These are phyloP conservation scores for Rosa chinensis DNA, from an alignment of 306 rosid genomes.

Conservation along the genomic window DNA sequence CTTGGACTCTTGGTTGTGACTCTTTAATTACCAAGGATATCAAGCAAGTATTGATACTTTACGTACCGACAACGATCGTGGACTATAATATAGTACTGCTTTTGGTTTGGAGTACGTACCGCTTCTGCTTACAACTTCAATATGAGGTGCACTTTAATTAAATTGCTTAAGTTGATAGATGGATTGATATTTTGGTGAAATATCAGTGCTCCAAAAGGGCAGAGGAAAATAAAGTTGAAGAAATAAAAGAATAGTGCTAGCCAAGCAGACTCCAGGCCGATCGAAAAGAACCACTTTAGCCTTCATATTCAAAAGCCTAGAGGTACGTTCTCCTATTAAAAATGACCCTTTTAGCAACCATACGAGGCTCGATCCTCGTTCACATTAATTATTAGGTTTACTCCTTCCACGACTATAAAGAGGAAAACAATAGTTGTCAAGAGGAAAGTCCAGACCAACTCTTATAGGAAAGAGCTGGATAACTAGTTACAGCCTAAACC, in stretches of 20 bases:
- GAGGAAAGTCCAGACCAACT: not conserved
- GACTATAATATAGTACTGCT: not conserved
- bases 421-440: not conserved
- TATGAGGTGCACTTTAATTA: too few relatives aligned
- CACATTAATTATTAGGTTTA: not conserved
- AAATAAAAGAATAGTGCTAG: not conserved
- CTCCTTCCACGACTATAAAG: not conserved
- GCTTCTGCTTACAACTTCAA: not conserved
- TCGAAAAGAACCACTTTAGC: not conserved
- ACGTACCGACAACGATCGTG: not conserved
- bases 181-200: not conserved
- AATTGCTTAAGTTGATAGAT: not conserved
- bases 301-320: not conserved
- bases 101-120: not conserved
- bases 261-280: not conserved
- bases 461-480: not conserved
- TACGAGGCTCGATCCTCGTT: not conserved
- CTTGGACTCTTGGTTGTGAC: not conserved
- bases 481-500: not conserved
- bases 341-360: not conserved
- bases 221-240: not conserved
- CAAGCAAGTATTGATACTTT: constrained; percentile 4
- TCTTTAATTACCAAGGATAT: not conserved
- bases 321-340: too few relatives aligned
- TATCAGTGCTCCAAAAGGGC: not conserved